Base-by-base conservation (phyloP, 169 alveolate species). In the Besnoitia besnoiti region DNA sequence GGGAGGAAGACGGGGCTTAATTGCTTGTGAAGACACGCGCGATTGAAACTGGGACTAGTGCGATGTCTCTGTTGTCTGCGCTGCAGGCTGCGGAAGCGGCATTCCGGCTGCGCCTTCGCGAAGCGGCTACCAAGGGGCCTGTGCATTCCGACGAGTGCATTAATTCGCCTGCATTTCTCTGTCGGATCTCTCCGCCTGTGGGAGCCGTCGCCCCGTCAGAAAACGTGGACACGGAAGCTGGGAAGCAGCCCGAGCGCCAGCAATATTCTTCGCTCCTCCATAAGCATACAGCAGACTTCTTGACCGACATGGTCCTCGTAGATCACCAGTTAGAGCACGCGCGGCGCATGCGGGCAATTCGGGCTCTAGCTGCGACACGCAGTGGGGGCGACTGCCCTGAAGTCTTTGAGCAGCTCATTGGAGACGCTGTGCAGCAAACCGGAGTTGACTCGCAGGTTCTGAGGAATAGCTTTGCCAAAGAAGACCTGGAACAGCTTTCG, bases 321-420 rank as follows among this genome's bases (percentile, higher is more conserved):
- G 80, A 67, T 35, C 80, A 67, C 24, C 80, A 67, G 80, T 35
- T 67, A 42, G 47, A 67, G 44, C 80, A 67, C n/a, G 80, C 42
- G 44, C 80, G 44, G 44, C 39, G 80, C 39, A 67, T 67, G 80
- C 40, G 80, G 19, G 80, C 80, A 42, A 16, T 67, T 42, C 39
- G 44, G 2, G 39, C 42, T 30, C 80, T 67, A 24, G 80, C 80
- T 21, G 80, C 44, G 24, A 33, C 80, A 7, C 19, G n/a, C 14
- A 35, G n/a, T 24, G 80, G 80, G 21, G 80, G 80, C 12, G 80
- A 67, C 80, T 67, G 80, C 80, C 80, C 80, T 2, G 80, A 67
- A n/a, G 44, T 35, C 42, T 67, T 67, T 42, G 80, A 67, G 44
- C 80, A 67, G n/a, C 39, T 67, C 24, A 37, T 67, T 8, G 80